Percentiles rank a stretch among this genome's conserved stretches.
phyloP scores from a whole-genome alignment of 1,284 basidiomycete genomes.

The Xerocomus minutiporus region DNA sequence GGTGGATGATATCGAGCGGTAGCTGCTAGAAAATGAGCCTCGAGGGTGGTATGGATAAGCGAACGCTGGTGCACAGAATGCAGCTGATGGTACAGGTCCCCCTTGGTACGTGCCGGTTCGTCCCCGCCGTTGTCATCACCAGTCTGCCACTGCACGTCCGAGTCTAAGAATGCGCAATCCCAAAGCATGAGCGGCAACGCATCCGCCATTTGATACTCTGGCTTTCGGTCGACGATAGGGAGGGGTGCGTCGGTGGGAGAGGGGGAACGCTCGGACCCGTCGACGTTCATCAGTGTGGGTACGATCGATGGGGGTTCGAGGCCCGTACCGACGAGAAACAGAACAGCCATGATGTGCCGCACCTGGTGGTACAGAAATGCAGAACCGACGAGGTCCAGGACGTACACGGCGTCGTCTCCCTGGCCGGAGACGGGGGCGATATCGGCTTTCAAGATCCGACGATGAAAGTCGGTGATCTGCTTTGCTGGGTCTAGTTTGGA shows the following conservation, averaged over 20 bases:
- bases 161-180: slow-evolving; percentile 77
- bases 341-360: slow-evolving; percentile 89
- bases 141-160: slow-evolving; percentile 72
- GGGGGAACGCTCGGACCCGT: slow-evolving; percentile 23
- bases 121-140: slow-evolving; percentile 36
- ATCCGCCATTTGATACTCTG: slow-evolving; percentile 91
- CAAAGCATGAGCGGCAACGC: slow-evolving; percentile 89
- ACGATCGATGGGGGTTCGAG: slow-evolving; percentile 76
- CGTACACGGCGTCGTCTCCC: slow-evolving; percentile 46
- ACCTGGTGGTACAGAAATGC: slow-evolving; percentile 98
- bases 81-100: slow-evolving; percentile 54
- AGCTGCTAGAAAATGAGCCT: slow-evolving; percentile 60
- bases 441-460: slow-evolving; percentile 63
- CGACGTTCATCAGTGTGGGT: slow-evolving; percentile 71
- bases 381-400: slow-evolving; percentile 83
- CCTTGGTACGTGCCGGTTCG: slow-evolving; percentile 31
- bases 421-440: slow-evolving; percentile 42
- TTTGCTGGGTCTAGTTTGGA: slow-evolving; percentile 95
- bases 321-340: slow-evolving; percentile 85
- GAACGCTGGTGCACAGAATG: slow-evolving; percentile 54
- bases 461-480: slow-evolving; percentile 78
- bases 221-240: slow-evolving; percentile 65
- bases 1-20: slow-evolving; percentile 45
- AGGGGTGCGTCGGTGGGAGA: slow-evolving; percentile 35
- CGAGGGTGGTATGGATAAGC: slow-evolving; percentile 53